These are phyloP conservation scores for Suillus ampliporus DNA, from an alignment of 768 basidiomycete genomes.

Conservation along the genomic window DNA sequence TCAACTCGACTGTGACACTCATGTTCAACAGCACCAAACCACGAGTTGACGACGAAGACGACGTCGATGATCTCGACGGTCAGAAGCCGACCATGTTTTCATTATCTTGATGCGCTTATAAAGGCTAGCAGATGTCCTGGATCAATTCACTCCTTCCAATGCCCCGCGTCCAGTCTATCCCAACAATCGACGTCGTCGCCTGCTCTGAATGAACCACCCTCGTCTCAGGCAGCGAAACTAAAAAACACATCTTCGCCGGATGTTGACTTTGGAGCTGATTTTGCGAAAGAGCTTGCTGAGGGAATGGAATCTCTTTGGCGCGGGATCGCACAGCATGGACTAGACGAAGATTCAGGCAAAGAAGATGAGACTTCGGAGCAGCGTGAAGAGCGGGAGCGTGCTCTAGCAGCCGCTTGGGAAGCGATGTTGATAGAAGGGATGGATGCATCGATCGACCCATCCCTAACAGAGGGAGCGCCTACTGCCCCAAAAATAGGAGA, in stretches of 20 bases:
- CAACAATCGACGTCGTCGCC: constrained; percentile 20
- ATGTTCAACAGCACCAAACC: constrained; percentile 23
- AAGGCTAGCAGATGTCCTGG: constrained; percentile 49
- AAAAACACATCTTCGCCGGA: constrained; percentile 8
- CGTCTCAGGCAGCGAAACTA: constrained; percentile 24
- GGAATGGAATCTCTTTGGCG: constrained; percentile 53
- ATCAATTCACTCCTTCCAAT: constrained; percentile 44
- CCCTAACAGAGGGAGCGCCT: constrained; percentile 12
- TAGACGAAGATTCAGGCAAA: constrained; percentile 20
- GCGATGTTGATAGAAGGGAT: constrained; percentile 70
- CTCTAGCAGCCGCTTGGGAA: constrained; percentile 71
- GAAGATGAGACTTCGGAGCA: constrained; percentile 7
- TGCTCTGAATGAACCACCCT: constrained; percentile 21
- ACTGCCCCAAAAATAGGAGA: constrained; percentile 15
- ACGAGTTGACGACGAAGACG: constrained; percentile 42
- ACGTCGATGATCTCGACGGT: constrained; percentile 52
- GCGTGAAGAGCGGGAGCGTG: constrained; percentile 38
- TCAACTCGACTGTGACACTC: neutral
- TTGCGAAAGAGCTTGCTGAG: constrained; percentile 45
- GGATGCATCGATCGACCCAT: constrained; percentile 41
- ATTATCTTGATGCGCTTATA: constrained; percentile 17
- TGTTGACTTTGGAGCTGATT: constrained; percentile 33
- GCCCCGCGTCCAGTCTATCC: constrained; percentile 16
- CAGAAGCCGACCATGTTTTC: constrained; percentile 4
- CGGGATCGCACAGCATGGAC: constrained; percentile 23